A percentile compares a stretch with the other conserved stretches of the same genome.
These are phyloP conservation scores for Fusarium fujikuroi DNA, from an alignment of 2,329 filamentous ascomycete genomes.

Conservation along the genomic window DNA sequence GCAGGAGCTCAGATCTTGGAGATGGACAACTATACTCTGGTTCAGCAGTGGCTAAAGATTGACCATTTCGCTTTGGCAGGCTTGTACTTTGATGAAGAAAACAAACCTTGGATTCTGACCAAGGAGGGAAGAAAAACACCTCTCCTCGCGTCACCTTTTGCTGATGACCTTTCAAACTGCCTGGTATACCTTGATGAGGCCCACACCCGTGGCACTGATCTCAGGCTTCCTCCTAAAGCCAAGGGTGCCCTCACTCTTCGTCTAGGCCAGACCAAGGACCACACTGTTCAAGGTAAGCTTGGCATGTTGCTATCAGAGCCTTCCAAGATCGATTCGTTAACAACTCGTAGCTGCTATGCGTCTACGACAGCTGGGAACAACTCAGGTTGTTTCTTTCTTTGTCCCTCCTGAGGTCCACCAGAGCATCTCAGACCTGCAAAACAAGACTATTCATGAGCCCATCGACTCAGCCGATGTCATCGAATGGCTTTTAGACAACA, in stretches of 20 bases:
- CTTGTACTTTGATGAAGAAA: conserved; percentile 59
- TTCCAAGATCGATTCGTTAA: background rate
- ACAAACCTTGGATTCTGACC: conserved; percentile 36
- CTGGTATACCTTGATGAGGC: conserved; percentile 68
- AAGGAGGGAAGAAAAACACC: conserved; percentile 30
- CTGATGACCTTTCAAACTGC: conserved; percentile 29
- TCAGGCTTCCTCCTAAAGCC: conserved; percentile 61
- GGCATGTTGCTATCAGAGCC: too few species aligned
- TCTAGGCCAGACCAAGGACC: conserved; percentile 68
- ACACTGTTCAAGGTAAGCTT: conserved; percentile 59
- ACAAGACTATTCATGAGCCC: conserved; percentile 35
- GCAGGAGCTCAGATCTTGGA: conserved; percentile 73
- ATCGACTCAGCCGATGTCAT: conserved; percentile 42
- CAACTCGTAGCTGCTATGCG: conserved; percentile 67
- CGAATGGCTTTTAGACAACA: conserved; percentile 71
- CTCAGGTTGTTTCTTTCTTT: conserved; percentile 66
- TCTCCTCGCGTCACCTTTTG: conserved; percentile 35
- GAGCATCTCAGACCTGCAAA: conserved; percentile 63
- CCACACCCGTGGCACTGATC: conserved; percentile 60
- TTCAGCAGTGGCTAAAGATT: conserved; percentile 60
- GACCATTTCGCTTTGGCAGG: conserved; percentile 59
- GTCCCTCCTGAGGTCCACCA: conserved; percentile 70
- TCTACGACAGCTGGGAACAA: conserved; percentile 64
- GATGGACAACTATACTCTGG: conserved; percentile 64
- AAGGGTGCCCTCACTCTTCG: conserved; percentile 66